Percentiles rank a stretch among this genome's conserved stretches.
phyloP scores from a whole-genome alignment of 306 rosid genomes.

The Lathyrus tuberosus region DNA sequence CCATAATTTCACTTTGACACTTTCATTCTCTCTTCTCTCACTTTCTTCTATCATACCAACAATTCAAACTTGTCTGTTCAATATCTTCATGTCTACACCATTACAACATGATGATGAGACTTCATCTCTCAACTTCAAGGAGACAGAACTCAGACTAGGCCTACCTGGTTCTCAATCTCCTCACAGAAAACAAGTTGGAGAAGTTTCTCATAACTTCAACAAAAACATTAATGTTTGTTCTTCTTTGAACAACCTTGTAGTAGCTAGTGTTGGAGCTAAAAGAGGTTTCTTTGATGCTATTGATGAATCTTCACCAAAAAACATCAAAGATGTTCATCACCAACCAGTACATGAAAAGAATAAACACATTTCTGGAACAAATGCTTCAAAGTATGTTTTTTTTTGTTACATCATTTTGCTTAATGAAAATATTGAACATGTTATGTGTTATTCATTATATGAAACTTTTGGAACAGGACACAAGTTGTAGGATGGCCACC shows the following conservation, averaged over 20 bases:
- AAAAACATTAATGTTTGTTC: slow-evolving; percentile 56
- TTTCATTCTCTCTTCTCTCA: slow-evolving; percentile 9
- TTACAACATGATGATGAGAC: slow-evolving; percentile 56
- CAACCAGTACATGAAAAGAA: slow-evolving; percentile 64
- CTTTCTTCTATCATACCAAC: background rate
- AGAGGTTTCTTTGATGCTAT: slow-evolving; percentile 85
- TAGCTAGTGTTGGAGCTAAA: slow-evolving; percentile 69
- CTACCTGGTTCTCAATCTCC: slow-evolving; percentile 77
- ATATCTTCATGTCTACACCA: slow-evolving; percentile 63
- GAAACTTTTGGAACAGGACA: slow-evolving; percentile 63
- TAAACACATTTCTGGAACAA: slow-evolving; percentile 48
- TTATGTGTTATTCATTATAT: slow-evolving; percentile 1
- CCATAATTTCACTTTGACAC: slow-evolving; percentile 19
- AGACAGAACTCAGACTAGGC: slow-evolving; percentile 94
- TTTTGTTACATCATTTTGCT: slow-evolving; percentile 6
- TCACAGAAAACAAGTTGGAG: slow-evolving; percentile 56
- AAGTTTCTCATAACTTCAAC: slow-evolving; percentile 56
- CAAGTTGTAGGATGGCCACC: slow-evolving; percentile 99
- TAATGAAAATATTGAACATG: background rate
- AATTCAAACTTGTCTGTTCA: slow-evolving; percentile 3
- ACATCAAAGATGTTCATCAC: slow-evolving; percentile 54
- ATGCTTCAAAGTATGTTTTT: slow-evolving; percentile 72
- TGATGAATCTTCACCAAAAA: slow-evolving; percentile 46
- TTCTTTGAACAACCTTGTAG: slow-evolving; percentile 53
- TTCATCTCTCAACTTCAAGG: slow-evolving; percentile 66